A percentile compares a stretch with the other conserved stretches of the same genome.
These are phyloP conservation scores for Yamadazyma phyllophila DNA, from an alignment of 805 yeast species.

Conservation along the genomic window DNA sequence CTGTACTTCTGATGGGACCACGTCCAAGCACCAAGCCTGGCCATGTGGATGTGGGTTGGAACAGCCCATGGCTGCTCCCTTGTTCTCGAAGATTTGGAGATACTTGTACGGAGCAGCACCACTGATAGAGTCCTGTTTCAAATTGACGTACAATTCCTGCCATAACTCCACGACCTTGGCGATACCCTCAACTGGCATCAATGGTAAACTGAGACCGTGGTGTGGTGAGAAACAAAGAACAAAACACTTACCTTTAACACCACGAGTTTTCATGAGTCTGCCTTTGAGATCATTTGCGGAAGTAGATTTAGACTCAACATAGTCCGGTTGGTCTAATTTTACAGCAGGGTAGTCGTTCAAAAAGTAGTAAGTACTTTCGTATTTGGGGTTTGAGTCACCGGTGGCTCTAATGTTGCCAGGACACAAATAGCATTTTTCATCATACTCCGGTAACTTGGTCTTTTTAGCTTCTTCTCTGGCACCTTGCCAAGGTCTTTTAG, in stretches of 20 bases:
- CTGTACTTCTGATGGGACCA: conserved; percentile 64
- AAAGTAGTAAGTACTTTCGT: conserved; percentile 57
- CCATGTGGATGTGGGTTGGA: conserved; percentile 83
- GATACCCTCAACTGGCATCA: conserved; percentile 49
- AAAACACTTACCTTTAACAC: conserved; percentile 65
- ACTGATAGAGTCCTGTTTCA: conserved; percentile 36
- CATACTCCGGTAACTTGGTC: conserved; percentile 51
- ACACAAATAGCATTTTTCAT: conserved; percentile 66
- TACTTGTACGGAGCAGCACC: conserved; percentile 50
- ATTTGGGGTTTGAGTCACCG: conserved; percentile 58
- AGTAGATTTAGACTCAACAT: conserved; percentile 15
- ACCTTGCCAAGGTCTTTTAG: conserved; percentile 81
- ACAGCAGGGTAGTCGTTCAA: conserved; percentile 74
- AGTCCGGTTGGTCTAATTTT: conserved; percentile 52
- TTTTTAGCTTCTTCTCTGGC: conserved; percentile 53
- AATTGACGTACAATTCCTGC: conserved; percentile 49
- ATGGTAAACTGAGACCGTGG: conserved; percentile 64
- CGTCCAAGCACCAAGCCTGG: conserved; percentile 73
- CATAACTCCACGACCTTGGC: conserved; percentile 56
- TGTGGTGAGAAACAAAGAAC: conserved; percentile 74
- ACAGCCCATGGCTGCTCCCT: conserved; percentile 80
- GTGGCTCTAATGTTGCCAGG: conserved; percentile 68
- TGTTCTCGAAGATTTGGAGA: conserved; percentile 73
- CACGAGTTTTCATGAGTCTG: conserved; percentile 50
- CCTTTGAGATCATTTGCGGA: conserved; percentile 15